phyloP scores from a whole-genome alignment of 495 filamentous ascomycete genomes.

The Pseudotulostoma volvatum region DNA sequence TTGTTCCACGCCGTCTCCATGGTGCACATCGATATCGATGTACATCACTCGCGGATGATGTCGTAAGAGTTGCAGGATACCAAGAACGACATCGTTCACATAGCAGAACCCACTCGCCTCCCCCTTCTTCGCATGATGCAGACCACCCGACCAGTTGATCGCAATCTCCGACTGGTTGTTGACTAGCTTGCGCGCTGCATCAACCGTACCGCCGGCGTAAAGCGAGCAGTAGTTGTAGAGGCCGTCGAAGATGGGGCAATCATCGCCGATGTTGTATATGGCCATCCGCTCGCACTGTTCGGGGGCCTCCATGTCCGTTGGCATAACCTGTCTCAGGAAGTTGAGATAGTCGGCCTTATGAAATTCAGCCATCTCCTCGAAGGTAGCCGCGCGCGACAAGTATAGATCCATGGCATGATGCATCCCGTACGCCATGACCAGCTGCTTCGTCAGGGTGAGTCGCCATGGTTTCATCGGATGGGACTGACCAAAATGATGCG shows the following conservation, averaged over 20 bases:
- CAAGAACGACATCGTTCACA: conserved; percentile 95
- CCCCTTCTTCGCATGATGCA: conserved; percentile 94
- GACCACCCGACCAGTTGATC: conserved; percentile 95
- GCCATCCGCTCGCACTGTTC: conserved; percentile 26
- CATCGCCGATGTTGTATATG: conserved; percentile 74
- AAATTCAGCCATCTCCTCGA: conserved; percentile 75
- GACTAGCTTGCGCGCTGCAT: conserved; percentile 79
- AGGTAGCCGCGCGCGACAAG: conserved; percentile 60
- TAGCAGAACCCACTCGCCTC: conserved; percentile 96
- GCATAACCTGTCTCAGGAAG: conserved; percentile 43
- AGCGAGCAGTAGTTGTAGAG: conserved; percentile 89
- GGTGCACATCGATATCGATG: conserved; percentile 96
- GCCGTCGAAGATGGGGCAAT: conserved; percentile 94
- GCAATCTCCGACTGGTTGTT: conserved; percentile 82
- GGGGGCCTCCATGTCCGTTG: conserved; percentile 29
- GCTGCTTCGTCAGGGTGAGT: conserved; percentile 81
- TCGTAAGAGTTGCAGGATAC: conserved; percentile 76
- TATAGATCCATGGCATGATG: conserved; percentile 92
- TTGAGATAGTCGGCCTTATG: conserved; percentile 82
- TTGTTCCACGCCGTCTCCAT: conserved; percentile 93
- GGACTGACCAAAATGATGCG: conserved; percentile 84
- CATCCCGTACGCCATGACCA: conserved; percentile 88
- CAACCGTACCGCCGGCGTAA: conserved; percentile 76
- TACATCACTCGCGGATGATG: conserved; percentile 87
- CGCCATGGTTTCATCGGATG: conserved; percentile 99